Evolutionary conservation across 192 early-diverging fungal genomes (phyloP).

Genomic region (Phycomyces blakesleeanus): DNA sequence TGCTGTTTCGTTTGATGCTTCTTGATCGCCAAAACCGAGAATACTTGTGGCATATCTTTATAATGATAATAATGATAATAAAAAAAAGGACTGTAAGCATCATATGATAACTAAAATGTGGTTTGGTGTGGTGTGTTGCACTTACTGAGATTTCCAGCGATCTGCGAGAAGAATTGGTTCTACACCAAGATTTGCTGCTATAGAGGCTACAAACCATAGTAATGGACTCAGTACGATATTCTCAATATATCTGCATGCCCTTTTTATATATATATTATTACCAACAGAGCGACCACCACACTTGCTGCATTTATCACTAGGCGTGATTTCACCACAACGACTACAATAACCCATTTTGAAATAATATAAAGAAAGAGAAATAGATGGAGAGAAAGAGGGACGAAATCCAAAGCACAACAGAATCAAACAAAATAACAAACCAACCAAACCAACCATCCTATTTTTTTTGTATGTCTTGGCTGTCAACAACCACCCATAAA

Average conservation of each 20-base stretch:
- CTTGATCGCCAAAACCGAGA: neutral
- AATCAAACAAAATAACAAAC: too few species aligned
- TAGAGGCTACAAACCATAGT: constrained; percentile 18
- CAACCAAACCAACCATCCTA: too few species aligned
- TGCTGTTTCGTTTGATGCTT: too few species aligned
- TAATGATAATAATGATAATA: neutral
- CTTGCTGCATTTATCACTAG: constrained; percentile 39
- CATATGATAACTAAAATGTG: too few species aligned
- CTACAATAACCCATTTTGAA: constrained; percentile 48
- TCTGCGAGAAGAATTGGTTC: neutral
- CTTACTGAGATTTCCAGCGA: constrained; percentile 33
- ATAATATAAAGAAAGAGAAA: neutral
- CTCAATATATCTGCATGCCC: too few species aligned
- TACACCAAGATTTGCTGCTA: constrained; percentile 2
- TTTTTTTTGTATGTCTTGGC: too few species aligned
- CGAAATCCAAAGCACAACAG: neutral
- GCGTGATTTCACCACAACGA: constrained; percentile 49
- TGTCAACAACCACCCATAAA: too few species aligned
- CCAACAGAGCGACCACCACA: constrained; percentile 51
- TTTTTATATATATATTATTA: too few species aligned
- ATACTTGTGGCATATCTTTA: constrained; percentile 6
- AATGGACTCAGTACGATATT: too few species aligned
- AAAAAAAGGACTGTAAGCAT: neutral
- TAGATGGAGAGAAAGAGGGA: neutral
- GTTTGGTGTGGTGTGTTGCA: too few species aligned